A percentile compares a stretch with the other conserved stretches of the same genome.
These are phyloP conservation scores for Mesembryanthemum crystallinum DNA, from an alignment of 148 eudicot genomes.

Conservation along the genomic window DNA sequence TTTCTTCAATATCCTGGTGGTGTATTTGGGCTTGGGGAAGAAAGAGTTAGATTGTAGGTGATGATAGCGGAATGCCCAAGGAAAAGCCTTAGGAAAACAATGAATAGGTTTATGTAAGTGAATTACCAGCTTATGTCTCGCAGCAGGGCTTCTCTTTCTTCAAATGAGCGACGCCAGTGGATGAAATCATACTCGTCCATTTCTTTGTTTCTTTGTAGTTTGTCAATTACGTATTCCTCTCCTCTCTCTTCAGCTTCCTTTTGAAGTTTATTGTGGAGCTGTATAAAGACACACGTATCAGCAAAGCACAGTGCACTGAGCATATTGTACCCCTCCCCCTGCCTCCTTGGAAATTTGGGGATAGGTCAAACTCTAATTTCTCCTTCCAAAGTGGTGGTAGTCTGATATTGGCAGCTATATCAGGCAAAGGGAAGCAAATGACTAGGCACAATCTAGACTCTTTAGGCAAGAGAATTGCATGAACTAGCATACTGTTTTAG, in stretches of 20 bases:
- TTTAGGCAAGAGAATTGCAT: neutral
- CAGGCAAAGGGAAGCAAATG: neutral
- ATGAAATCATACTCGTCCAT: constrained; percentile 95
- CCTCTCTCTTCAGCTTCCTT: constrained; percentile 81
- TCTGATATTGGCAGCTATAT: neutral
- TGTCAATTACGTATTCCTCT: constrained; percentile 54
- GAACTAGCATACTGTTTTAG: neutral
- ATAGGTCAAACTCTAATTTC: neutral
- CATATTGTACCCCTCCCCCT: neutral
- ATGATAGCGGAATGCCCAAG: too few species aligned
- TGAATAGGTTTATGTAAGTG: neutral
- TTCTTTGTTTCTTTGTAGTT: constrained; percentile 71
- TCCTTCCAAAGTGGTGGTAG: neutral
- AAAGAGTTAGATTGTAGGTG: too few species aligned
- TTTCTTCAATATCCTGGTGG: too few species aligned
- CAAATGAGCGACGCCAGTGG: constrained; percentile 95
- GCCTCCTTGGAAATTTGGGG: too few species aligned
- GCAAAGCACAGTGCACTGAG: constrained; percentile 1
- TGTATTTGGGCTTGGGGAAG: too few species aligned
- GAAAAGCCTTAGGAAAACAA: too few species aligned
- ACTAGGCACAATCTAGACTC: neutral
- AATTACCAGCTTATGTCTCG: constrained; percentile 92
- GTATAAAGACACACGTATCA: constrained; percentile 24
- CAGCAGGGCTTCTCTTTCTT: constrained; percentile 92
- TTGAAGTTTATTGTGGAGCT: constrained; percentile 60